A percentile compares a stretch with the other conserved stretches of the same genome.
These are phyloP conservation scores for Pseudogymnoascus sp. DNA, from an alignment of 2,329 filamentous ascomycete genomes.

Conservation along the genomic window DNA sequence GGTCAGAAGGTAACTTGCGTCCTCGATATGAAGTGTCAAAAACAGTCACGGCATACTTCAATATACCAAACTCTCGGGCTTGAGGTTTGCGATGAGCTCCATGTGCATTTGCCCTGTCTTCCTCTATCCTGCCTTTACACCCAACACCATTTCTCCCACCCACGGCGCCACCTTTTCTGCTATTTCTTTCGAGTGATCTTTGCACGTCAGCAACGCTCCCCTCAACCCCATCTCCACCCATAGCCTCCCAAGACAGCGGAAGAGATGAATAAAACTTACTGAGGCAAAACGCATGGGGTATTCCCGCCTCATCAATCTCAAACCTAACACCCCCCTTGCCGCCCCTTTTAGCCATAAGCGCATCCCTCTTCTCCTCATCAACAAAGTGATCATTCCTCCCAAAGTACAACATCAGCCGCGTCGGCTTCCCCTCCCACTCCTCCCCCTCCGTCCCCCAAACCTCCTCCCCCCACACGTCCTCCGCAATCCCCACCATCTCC, in stretches of 20 bases:
- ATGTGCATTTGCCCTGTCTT: not conserved
- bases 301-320: constrained; percentile 44
- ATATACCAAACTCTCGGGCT: not conserved
- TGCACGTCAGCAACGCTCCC: constrained; percentile 13
- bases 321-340: constrained; percentile 22
- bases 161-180: constrained; percentile 40
- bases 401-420: not conserved
- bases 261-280: constrained; percentile 30
- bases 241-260: not conserved
- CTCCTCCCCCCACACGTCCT: constrained; percentile 51
- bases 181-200: constrained; percentile 41
- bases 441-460: constrained; percentile 42
- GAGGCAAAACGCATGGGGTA: constrained; percentile 56
- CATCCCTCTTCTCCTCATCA: constrained; percentile 45
- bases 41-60: not conserved
- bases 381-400: constrained; percentile 50
- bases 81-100: not conserved
- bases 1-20: no score
- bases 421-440: not conserved
- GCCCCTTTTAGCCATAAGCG: constrained; percentile 41
- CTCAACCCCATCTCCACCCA: not conserved
- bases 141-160: constrained; percentile 20
- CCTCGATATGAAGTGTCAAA: no score
- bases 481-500: constrained; percentile 51
- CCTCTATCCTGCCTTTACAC: not conserved